phyloP scores from a whole-genome alignment of 208 protist species.

The Leishmania amazonensis region DNA sequence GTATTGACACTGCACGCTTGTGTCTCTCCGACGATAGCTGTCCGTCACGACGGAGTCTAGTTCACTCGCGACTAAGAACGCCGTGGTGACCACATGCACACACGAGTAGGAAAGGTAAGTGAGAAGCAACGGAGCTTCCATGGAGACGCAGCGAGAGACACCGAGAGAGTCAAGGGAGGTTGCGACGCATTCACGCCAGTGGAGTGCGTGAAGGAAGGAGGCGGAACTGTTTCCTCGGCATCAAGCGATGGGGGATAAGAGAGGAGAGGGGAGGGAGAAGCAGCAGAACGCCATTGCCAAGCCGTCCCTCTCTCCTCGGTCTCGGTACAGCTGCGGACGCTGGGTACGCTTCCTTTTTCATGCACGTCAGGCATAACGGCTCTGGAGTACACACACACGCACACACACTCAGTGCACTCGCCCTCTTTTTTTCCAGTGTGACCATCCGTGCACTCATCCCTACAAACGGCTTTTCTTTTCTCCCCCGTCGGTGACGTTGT shows the following conservation, averaged over 20 bases:
- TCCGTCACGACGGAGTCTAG: not conserved
- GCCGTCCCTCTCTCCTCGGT: not conserved
- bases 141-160: not conserved
- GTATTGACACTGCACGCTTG: not conserved
- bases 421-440: not conserved
- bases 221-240: not conserved
- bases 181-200: not conserved
- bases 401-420: not conserved
- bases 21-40: not conserved
- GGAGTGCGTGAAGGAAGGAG: no score
- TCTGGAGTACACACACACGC: not conserved
- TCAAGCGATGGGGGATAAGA: not conserved
- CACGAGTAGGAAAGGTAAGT: not conserved
- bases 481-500: not conserved
- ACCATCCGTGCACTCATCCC: not conserved
- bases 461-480: not conserved
- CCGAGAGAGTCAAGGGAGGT: not conserved
- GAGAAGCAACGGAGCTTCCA: conserved; percentile 1
- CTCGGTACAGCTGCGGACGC: no score
- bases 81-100: not conserved
- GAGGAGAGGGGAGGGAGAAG: not conserved
- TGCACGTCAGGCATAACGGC: not conserved
- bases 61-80: not conserved
- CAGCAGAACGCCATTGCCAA: not conserved
- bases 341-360: not conserved